A percentile compares a stretch with the other conserved stretches of the same genome.
Conservation (phyloP, 2,329 filamentous ascomycete species). For the Pestalotiopsis sp. region DNA sequence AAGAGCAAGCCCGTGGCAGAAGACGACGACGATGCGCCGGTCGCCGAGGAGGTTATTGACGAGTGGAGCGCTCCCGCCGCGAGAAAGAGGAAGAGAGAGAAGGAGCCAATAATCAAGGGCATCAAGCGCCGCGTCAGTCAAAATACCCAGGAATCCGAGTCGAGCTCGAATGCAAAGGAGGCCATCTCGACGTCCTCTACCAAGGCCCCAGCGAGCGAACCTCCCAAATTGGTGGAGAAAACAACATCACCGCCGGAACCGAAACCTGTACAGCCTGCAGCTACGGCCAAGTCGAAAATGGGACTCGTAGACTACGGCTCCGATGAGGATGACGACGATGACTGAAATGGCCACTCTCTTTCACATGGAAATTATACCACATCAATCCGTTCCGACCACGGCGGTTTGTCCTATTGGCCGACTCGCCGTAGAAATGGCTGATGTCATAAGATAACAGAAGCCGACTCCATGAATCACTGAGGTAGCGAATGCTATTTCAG, state of each 20-base stretch:
- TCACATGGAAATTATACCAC: too few species aligned
- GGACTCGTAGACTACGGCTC: conserved; percentile 61
- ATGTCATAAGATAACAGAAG: too few species aligned
- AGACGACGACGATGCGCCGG: conserved; percentile 18
- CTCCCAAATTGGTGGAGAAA: neutral
- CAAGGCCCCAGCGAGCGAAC: neutral
- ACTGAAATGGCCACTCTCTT: neutral
- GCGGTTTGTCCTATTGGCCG: too few species aligned
- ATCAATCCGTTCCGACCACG: too few species aligned
- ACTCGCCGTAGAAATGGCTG: too few species aligned
- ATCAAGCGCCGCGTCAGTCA: conserved; percentile 40
- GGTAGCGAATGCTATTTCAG: too few species aligned
- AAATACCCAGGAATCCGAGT: conserved; percentile 31
- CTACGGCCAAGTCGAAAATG: conserved; percentile 31
- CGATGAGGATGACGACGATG: conserved; percentile 48
- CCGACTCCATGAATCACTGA: too few species aligned
- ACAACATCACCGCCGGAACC: neutral
- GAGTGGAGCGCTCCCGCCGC: conserved; percentile 36
- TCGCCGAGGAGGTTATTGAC: conserved; percentile 24
- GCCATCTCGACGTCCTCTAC: neutral
- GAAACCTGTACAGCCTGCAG: conserved; percentile 2
- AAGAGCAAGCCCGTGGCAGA: conserved; percentile 19
- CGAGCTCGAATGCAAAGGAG: neutral
- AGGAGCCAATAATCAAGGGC: conserved; percentile 34
- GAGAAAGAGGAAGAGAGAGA: conserved; percentile 41